phyloP scores from a whole-genome alignment of 208 protist genomes.

The Trypanosoma boissoni region DNA sequence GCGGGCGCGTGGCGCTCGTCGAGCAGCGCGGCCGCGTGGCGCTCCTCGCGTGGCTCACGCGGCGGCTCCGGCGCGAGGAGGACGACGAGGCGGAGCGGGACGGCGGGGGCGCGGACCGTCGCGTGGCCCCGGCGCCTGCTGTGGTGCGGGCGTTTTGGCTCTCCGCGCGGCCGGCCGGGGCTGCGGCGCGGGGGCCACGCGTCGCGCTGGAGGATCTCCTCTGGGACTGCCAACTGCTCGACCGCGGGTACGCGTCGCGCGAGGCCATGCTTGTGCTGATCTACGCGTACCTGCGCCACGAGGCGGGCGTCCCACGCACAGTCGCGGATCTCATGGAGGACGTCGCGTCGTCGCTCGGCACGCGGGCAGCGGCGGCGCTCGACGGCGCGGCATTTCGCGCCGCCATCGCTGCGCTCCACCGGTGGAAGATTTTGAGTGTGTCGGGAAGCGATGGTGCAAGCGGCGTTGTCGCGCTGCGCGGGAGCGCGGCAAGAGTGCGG shows the following conservation, averaged over 20 bases:
- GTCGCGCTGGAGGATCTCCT: slow-evolving; percentile 37
- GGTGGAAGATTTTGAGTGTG: slow-evolving; percentile 48
- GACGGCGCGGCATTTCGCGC: slow-evolving; percentile 51
- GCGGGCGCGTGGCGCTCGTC: slow-evolving; percentile 17
- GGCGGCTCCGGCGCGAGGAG: too few relatives aligned
- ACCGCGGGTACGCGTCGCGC: slow-evolving; percentile 51
- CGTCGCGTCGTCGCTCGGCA: slow-evolving; percentile 67
- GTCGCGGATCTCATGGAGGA: slow-evolving; percentile 72
- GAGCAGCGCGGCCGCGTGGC: not conserved
- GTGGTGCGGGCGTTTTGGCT: slow-evolving; percentile 13
- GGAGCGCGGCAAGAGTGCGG: slow-evolving; percentile 42
- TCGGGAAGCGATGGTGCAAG: slow-evolving; percentile 8
- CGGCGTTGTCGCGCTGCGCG: slow-evolving; percentile 39
- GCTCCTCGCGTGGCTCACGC: slow-evolving; percentile 12
- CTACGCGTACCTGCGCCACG: slow-evolving; percentile 57
- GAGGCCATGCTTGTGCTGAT: slow-evolving; percentile 59
- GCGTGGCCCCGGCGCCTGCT: slow-evolving; percentile 14
- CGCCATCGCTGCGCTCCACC: slow-evolving; percentile 48
- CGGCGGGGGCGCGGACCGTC: not conserved
- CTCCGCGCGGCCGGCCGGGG: not conserved
- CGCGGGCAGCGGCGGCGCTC: slow-evolving; percentile 53
- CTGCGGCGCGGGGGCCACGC: not conserved
- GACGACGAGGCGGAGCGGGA: too few relatives aligned
- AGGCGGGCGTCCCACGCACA: slow-evolving; percentile 39
- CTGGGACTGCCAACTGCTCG: slow-evolving; percentile 43